Conservation (phyloP, 2,329 filamentous ascomycete genomes). For the Thermothelomyces thermophilus region DNA sequence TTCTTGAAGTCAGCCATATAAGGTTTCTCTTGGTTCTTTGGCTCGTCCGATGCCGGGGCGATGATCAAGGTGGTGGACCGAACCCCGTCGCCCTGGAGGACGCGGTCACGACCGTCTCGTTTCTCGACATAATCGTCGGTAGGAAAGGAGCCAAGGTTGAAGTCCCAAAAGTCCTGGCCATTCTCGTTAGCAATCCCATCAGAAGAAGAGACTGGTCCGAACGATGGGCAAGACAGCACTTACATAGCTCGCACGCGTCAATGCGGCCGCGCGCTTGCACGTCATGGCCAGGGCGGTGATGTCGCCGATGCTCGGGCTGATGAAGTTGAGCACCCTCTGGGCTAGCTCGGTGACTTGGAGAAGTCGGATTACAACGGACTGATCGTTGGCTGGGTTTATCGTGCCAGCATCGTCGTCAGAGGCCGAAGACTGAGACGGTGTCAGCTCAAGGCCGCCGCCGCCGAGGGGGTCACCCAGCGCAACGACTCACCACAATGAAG, state of each 20-base stretch:
- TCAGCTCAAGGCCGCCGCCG: not conserved
- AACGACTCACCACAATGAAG: conserved; percentile 4
- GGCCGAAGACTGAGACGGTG: not conserved
- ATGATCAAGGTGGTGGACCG: conserved; percentile 11
- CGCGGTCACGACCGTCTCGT: not conserved
- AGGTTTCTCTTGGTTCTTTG: not conserved
- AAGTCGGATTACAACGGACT: not conserved
- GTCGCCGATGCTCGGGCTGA: conserved; percentile 15
- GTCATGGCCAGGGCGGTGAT: conserved; percentile 15
- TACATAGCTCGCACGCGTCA: not conserved
- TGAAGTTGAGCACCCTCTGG: not conserved
- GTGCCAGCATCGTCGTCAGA: not conserved
- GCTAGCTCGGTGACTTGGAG: conserved; percentile 10
- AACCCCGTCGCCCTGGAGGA: not conserved
- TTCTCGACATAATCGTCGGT: not conserved
- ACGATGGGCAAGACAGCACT: not conserved
- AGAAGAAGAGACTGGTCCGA: not conserved
- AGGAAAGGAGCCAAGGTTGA: not conserved
- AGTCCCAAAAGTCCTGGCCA: conserved; percentile 11
- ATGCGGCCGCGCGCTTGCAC: conserved; percentile 6
- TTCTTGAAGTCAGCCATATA: conserved; percentile 8
- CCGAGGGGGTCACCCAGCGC: no score
- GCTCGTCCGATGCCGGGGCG: not conserved
- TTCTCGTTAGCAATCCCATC: not conserved
- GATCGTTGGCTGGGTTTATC: not conserved